These are phyloP conservation scores for Juncus effusus DNA, from an alignment of 176 grass and related monocot species.

Conservation along the genomic window DNA sequence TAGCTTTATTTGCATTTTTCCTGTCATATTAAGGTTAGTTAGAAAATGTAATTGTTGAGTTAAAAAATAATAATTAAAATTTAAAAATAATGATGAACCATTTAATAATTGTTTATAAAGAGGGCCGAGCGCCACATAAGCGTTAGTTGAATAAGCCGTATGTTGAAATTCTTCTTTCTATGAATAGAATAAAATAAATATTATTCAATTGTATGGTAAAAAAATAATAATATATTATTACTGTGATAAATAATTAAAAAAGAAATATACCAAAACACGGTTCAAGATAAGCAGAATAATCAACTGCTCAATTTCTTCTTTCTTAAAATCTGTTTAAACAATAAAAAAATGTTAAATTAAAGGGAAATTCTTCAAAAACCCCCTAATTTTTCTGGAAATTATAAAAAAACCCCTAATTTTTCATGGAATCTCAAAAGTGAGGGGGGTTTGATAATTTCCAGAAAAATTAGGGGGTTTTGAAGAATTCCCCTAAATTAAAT, in stretches of 20 bases:
- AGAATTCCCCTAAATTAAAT: not conserved
- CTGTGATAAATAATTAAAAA: not conserved
- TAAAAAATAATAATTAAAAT: slow-evolving; percentile 1
- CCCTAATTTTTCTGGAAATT: not conserved
- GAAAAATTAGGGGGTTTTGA: too few relatives aligned
- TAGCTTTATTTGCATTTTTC: slow-evolving; percentile 60
- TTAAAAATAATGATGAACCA: slow-evolving; percentile 41
- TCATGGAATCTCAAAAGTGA: too few relatives aligned
- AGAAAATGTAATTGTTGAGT: not conserved
- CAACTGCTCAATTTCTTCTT: slow-evolving; percentile 78
- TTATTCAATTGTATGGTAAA: not conserved
- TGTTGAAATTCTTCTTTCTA: slow-evolving; percentile 99
- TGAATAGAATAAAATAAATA: slow-evolving; percentile 12
- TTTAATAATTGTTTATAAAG: slow-evolving; percentile 53
- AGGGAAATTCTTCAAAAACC: not conserved
- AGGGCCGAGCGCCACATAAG: slow-evolving; percentile 72
- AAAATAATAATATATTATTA: not conserved
- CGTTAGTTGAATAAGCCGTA: slow-evolving; percentile 89
- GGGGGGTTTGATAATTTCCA: too few relatives aligned
- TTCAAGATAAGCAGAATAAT: slow-evolving; percentile 79
- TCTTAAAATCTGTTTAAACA: slow-evolving; percentile 70
- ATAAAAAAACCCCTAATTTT: too few relatives aligned
- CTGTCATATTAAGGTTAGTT: slow-evolving; percentile 36
- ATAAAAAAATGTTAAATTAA: not conserved
- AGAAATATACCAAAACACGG: slow-evolving; percentile 66